Base-by-base conservation (phyloP, 768 basidiomycete genomes). In the Crepidotus variabilis region DNA sequence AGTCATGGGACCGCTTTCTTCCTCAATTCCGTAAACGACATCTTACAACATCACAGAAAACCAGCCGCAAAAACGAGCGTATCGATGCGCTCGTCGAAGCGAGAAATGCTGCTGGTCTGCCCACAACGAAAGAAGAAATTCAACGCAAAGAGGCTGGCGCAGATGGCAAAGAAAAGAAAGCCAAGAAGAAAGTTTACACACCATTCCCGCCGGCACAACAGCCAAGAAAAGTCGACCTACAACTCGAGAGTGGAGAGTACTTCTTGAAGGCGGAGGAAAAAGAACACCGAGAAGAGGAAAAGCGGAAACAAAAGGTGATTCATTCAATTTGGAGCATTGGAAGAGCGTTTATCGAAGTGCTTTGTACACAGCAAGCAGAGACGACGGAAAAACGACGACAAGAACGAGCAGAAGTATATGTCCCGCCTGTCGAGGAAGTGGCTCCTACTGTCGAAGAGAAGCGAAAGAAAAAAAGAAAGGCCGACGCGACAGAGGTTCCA, bases 1-100 rank as follows among this genome's bases (percentile, higher is more conserved):
- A 98, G 66, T 88, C 88, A 21, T 99, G 97, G 97, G 96, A 98
- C 61, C 84, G 97, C 14, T 99, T 98, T 79, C 78, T 99, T 13
- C 97, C 97, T 16, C 85, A 93, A 69, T 99, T 98, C 84, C 85
- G 95, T 53, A 95, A 90, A 71, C 82, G 84, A 18, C 94, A 98
- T 65, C 82, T 98, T 63, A 94, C 85, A 65, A 98, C 93, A 0
- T 92, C 94, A 2, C 92, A 98, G 68, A 96, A 95, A 80, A 96
- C 93, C 0, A 81, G 83, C 9, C 88, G 86, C 76, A 97, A 96
- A 79, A 92, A 96, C 63, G 90, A 90, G 51, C 79, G 71, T 49
- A 55, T 86, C 16, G 75, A 79, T 20, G 69, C 78, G 36, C 88
- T 87, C 68, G 78, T 81, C 24, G 83, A 81, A 61, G 85, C 85